Percentiles rank a stretch among this genome's conserved stretches.
phyloP scores from a whole-genome alignment of 2,329 filamentous ascomycete genomes.

The Aquanectria penicillioides region DNA sequence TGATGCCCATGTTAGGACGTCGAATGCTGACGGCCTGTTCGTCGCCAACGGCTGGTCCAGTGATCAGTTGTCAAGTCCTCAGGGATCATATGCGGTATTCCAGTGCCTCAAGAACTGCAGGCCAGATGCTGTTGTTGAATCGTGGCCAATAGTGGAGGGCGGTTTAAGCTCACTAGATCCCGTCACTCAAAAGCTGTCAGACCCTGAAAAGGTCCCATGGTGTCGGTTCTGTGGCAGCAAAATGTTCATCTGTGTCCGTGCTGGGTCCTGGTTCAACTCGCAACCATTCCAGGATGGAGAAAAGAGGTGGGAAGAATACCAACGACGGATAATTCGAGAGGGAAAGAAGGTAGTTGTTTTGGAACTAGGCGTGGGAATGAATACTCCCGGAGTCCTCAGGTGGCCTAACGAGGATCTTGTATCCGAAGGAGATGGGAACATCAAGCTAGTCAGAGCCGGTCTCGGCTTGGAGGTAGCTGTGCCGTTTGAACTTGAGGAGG shows the following conservation, averaged over 20 bases:
- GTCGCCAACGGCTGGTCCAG: conserved; percentile 20
- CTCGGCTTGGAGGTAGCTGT: conserved; percentile 34
- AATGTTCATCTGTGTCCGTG: conserved; percentile 37
- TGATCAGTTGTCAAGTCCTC: conserved; percentile 24
- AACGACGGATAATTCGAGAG: background rate
- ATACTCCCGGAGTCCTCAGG: conserved; percentile 35
- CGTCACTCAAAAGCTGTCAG: conserved; percentile 24
- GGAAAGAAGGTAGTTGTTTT: conserved; percentile 33
- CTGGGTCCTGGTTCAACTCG: conserved; percentile 32
- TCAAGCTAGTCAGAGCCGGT: conserved; percentile 32
- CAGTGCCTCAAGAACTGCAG: conserved; percentile 36
- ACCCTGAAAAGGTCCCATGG: conserved; percentile 20
- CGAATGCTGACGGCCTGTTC: conserved; percentile 27
- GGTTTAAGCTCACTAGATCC: conserved; percentile 21
- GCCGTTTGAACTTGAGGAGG: conserved; percentile 32
- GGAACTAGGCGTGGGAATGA: conserved; percentile 36
- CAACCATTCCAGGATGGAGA: conserved; percentile 27
- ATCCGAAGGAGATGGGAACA: conserved; percentile 11
- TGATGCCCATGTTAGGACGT: conserved; percentile 31
- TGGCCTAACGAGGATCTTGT: conserved; percentile 39
- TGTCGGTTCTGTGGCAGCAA: conserved; percentile 33
- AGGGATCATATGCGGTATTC: conserved; percentile 21
- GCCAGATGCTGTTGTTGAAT: conserved; percentile 16
- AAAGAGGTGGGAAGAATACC: conserved; percentile 23
- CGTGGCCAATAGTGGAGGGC: conserved; percentile 20